phyloP scores from a whole-genome alignment of 73 alveolate species.

The Paramecium octaurelia region DNA sequence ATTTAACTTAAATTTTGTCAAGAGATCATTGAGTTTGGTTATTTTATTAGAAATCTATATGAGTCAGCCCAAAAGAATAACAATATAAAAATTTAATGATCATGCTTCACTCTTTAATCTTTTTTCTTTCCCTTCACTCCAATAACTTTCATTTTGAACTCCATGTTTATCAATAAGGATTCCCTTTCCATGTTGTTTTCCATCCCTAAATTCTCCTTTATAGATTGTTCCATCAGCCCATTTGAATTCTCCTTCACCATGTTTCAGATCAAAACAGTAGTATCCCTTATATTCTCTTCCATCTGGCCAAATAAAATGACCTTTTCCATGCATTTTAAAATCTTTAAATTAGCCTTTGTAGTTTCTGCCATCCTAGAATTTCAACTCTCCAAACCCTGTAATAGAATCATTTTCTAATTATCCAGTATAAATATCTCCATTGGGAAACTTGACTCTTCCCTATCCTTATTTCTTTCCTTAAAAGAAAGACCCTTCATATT shows the following conservation, averaged over 20 bases:
- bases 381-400: background rate
- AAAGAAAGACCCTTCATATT: background rate
- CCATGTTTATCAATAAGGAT: slow-evolving; percentile 38
- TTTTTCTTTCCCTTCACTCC: background rate
- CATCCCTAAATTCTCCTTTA: slow-evolving; percentile 67
- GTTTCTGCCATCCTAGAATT: slow-evolving; percentile 7
- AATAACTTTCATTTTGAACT: background rate
- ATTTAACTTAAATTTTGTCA: too few relatives aligned
- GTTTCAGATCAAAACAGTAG: slow-evolving; percentile 34
- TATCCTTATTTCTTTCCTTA: slow-evolving; percentile 59
- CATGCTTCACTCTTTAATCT: background rate
- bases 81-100: background rate
- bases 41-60: background rate
- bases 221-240: slow-evolving; percentile 65
- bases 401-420: slow-evolving; percentile 31
- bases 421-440: slow-evolving; percentile 66
- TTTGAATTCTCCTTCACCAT: slow-evolving; percentile 65
- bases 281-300: slow-evolving; percentile 37
- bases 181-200: slow-evolving; percentile 77
- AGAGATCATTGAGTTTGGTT: background rate
- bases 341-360: slow-evolving; percentile 29
- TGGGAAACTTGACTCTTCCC: slow-evolving; percentile 58
- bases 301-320: slow-evolving; percentile 50
- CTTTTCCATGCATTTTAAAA: slow-evolving; percentile 53
- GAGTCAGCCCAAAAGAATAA: background rate